These are phyloP conservation scores for Phaeolepiota aurea DNA, from an alignment of 768 basidiomycete genomes.

Conservation along the genomic window DNA sequence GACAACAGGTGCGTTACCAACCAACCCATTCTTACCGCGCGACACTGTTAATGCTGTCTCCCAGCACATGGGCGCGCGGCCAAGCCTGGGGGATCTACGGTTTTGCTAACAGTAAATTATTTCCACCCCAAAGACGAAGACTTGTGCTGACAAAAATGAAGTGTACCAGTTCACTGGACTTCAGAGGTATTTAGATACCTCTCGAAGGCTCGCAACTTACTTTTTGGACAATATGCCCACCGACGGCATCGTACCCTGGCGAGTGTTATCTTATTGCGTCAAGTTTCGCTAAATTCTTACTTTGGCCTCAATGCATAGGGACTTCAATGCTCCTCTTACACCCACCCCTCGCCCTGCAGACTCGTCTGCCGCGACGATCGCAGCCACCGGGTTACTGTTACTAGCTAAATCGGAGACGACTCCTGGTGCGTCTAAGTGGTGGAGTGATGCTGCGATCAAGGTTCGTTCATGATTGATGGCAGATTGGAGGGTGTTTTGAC, in stretches of 20 bases:
- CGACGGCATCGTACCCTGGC: constrained; percentile 67
- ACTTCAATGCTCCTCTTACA: constrained; percentile 58
- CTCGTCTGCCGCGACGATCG: constrained; percentile 62
- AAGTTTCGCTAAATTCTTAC: too few relatives aligned
- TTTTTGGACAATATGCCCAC: constrained; percentile 52
- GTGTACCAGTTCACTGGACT: constrained; percentile 53
- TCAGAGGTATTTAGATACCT: constrained; percentile 46
- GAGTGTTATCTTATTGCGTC: constrained; percentile 8
- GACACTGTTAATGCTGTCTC: background rate
- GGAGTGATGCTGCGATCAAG: constrained; percentile 39
- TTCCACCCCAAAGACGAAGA: background rate
- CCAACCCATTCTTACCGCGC: background rate
- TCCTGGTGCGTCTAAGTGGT: constrained; percentile 23
- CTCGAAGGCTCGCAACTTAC: constrained; percentile 48
- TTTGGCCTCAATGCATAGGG: constrained; percentile 31
- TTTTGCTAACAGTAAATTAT: constrained; percentile 53
- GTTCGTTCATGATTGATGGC: constrained; percentile 15
- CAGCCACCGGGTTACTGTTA: constrained; percentile 48
- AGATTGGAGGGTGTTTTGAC: background rate
- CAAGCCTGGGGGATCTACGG: constrained; percentile 69
- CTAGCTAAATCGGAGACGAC: constrained; percentile 37
- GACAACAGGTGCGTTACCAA: constrained; percentile 26
- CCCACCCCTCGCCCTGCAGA: constrained; percentile 54
- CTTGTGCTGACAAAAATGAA: constrained; percentile 13
- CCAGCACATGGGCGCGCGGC: constrained; percentile 68